Conservation (phyloP, 1,284 basidiomycete species). For the Pascua sp. region DNA sequence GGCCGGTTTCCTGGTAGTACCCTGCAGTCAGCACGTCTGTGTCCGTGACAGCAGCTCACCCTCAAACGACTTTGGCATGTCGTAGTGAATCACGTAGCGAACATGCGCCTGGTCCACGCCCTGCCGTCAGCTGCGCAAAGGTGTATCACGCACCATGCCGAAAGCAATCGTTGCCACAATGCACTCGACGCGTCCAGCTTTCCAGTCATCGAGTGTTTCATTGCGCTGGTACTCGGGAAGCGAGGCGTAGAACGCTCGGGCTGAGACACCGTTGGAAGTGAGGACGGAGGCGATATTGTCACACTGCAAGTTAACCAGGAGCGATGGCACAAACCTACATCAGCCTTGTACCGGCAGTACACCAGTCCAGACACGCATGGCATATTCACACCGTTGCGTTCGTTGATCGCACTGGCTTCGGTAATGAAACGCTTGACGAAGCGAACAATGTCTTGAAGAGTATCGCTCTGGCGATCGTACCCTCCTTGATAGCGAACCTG, state of each 20-base stretch:
- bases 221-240: slow-evolving; percentile 53
- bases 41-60: slow-evolving; percentile 51
- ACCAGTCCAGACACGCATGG: slow-evolving; percentile 68
- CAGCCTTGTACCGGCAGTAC: slow-evolving; percentile 60
- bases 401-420: slow-evolving; percentile 25
- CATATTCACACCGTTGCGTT: slow-evolving; percentile 20
- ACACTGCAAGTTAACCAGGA: slow-evolving; percentile 7
- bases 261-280: slow-evolving; percentile 62
- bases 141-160: slow-evolving; percentile 55
- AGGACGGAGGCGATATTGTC: slow-evolving; percentile 58
- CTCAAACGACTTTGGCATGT: slow-evolving; percentile 78
- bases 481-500: slow-evolving; percentile 9
- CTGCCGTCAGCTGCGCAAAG: too few relatives aligned
- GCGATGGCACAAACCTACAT: slow-evolving; percentile 23
- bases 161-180: slow-evolving; percentile 72
- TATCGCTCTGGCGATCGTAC: slow-evolving; percentile 1
- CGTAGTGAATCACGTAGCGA: slow-evolving; percentile 58
- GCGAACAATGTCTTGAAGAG: slow-evolving; percentile 56
- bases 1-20: slow-evolving; percentile 84
- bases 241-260: slow-evolving; percentile 69
- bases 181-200: slow-evolving; percentile 48
- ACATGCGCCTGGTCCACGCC: slow-evolving; percentile 83
- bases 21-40: slow-evolving; percentile 51
- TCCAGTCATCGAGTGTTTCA: slow-evolving; percentile 60
- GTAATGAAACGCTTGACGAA: slow-evolving; percentile 55